Evolutionary conservation across 306 rosid genomes (phyloP), one percentile per base, ranked within the genome.

Genomic region (Lupinus albus): DNA sequence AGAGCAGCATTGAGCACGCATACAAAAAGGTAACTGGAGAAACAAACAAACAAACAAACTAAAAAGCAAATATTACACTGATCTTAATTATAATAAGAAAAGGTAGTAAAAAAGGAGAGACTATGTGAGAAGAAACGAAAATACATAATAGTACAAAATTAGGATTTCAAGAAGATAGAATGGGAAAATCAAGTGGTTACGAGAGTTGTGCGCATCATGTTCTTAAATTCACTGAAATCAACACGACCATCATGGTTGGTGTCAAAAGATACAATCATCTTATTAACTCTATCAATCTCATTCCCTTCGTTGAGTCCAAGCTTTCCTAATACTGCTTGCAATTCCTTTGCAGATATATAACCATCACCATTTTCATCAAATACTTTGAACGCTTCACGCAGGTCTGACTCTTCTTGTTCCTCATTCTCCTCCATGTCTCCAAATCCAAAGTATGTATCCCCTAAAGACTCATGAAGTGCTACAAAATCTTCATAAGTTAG

Each of bases 311-410:
- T 56, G 2, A 92, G 76, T 8, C 96, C 95, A 1, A 92, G 87
- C 73, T 92, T 92, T 8, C 75, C 79, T 2, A 92, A 56, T 1
- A 92, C 98, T 9, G 60, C 80, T 45, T 92, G 98, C 64, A 92
- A 49, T 67, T 92, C 98, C 53, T 18, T 64, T 0, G 98, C 98
- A 1, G 92, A 92, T 11, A 92, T 92, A 67, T 57, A 92, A 1
- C 96, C 98, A 36, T 92, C 96, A 0, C 95, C 92, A 52, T 92
- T 67, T 70, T 82, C 92, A 6, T 92, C 98, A 67, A 92, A 92
- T 44, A 92, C 98, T 80, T 88, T 92, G 70, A 92, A 92, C 1
- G 96, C 98, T 73, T 92, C 98, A 54, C 85, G 64, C 1, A 92
- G 75, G 11, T 89, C 96, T 6, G 74, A 56, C 14, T 89, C 96